Conservation (phyloP, 257 asterid genomes). For the Solanum clarkiae region DNA sequence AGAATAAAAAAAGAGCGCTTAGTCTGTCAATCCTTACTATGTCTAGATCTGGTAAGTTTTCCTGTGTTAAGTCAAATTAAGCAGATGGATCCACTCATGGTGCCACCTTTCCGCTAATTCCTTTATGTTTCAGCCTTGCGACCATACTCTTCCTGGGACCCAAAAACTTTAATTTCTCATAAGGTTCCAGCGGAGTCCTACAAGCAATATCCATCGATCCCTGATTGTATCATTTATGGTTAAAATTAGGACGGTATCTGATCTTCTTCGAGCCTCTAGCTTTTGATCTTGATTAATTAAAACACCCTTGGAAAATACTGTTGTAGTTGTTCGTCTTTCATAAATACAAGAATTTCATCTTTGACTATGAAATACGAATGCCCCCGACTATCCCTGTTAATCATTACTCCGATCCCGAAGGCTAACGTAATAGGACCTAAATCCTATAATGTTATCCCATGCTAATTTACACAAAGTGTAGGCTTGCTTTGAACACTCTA, state of each 20-base stretch:
- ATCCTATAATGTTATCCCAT: neutral
- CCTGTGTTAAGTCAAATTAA: neutral
- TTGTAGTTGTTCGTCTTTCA: neutral
- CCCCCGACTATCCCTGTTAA: neutral
- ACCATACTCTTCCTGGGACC: conserved; percentile 26
- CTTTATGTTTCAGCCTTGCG: conserved; percentile 44
- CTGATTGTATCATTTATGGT: conserved; percentile 22
- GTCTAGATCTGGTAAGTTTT: neutral
- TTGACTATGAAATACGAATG: neutral
- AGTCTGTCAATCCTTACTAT: neutral
- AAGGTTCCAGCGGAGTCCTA: conserved; percentile 5
- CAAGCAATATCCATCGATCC: conserved; percentile 45
- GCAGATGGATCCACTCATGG: neutral
- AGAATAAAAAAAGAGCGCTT: neutral
- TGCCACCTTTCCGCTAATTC: conserved; percentile 19
- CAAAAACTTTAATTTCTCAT: neutral
- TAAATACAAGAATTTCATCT: neutral
- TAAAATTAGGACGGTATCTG: neutral
- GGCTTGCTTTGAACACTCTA: neutral
- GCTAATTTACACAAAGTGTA: neutral
- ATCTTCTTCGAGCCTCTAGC: neutral
- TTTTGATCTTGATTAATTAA: neutral
- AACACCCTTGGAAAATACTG: neutral
- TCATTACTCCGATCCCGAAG: neutral
- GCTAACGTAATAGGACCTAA: neutral